phyloP scores from a whole-genome alignment of 768 basidiomycete genomes.

The Calocera viscosa region DNA sequence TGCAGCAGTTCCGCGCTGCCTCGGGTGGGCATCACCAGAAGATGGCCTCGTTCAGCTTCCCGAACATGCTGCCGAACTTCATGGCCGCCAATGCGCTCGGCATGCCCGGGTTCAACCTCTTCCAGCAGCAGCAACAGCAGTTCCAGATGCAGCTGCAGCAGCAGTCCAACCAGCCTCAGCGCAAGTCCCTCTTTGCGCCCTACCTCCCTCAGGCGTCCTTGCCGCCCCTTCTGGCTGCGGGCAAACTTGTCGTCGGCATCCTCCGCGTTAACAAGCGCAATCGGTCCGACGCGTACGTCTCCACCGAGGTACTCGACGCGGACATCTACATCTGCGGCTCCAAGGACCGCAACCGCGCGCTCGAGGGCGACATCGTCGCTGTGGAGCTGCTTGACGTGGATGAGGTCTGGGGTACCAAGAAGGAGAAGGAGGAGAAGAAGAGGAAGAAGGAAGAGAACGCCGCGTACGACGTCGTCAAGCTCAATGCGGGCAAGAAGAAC shows the following conservation, averaged over 20 bases:
- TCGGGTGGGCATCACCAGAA: conserved; percentile 90
- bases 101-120: conserved; percentile 60
- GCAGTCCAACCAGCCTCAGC: conserved; percentile 80
- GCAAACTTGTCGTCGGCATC: conserved; percentile 94
- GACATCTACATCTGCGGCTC: conserved; percentile 99
- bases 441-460: conserved; percentile 99
- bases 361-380: conserved; percentile 97
- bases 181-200: conserved; percentile 96
- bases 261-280: conserved; percentile 97
- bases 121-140: conserved; percentile 88
- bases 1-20: conserved; percentile 93
- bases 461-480: conserved; percentile 70
- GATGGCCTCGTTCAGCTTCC: conserved; percentile 95
- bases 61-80: conserved; percentile 95
- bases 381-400: conserved; percentile 96
- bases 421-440: conserved; percentile 99
- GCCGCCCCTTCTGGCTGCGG: conserved; percentile 89
- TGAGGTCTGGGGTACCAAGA: conserved; percentile 97
- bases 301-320: conserved; percentile 93
- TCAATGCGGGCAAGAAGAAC: conserved; percentile 64
- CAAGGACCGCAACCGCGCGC: conserved; percentile 93
- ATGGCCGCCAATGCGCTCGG: conserved; percentile 87
- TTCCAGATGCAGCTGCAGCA: conserved; percentile 94
- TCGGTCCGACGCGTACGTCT: conserved; percentile 95
- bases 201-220: conserved; percentile 96